Evolutionary conservation across 78 protist genomes (phyloP), one percentile per base, ranked within the genome.

Genomic region (Diacronema lutheri): DNA sequence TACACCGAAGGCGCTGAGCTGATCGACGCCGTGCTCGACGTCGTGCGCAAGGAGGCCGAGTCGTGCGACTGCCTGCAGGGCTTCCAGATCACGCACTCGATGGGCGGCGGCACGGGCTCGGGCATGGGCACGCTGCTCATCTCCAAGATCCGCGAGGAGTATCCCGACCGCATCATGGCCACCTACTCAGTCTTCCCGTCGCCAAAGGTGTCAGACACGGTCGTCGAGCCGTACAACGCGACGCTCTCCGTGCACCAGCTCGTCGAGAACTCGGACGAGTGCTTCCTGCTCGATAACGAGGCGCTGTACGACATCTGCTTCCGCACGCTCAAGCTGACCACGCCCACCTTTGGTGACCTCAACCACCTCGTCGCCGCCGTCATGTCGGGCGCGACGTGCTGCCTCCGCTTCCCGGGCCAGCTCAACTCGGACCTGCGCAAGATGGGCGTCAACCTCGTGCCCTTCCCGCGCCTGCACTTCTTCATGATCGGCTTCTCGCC

Each of bases 31-130:
- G 96, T 96, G 10, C 93, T 98, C 46, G 99, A 98, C 58, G 94
- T 94, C 56, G 95, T 97, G 31, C 96, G 98, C 86, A 96, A 94
- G 90, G 99, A 97, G 90, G 98, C 99, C 33, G 99, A 97, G 92
- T 19, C 60, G 46, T 93, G 96, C 89, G 98, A 97, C 84, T 96
- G 98, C 88, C 95, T 98, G 23, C 99, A 98, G 90, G 99, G 99
- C 72, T 97, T 98, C 97, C 99, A 96, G 87, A 86, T 96, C 44
- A 56, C 96, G 21, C 99, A 97, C 95, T 98, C 99, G 25, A 94
- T 98, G 56, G 99, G 99, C 50, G 99, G 99, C 60, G 99, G 99
- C 50, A 98, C 99, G 40, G 99, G 99, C 65, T 96, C 99, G 25
- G 99, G 99, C 46, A 87, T 90, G 92, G 97, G 91, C n/a, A 86